Percentiles rank a stretch among this genome's conserved stretches.
Conservation (phyloP, 2,329 filamentous ascomycete species). For the Ceratocystis lukuohia region DNA sequence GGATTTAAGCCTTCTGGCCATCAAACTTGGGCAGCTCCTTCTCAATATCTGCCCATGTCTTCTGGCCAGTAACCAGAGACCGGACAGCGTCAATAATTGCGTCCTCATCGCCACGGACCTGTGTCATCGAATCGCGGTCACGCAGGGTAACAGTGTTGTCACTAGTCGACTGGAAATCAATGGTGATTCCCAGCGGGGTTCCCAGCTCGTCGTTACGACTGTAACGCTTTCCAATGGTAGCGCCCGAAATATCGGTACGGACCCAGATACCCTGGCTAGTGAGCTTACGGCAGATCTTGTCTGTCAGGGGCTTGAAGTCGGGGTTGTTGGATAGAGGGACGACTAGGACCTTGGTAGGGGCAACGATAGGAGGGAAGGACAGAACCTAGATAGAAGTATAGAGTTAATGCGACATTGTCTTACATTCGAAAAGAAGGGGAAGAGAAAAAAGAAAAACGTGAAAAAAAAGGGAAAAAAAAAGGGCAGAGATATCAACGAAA, state of each 20-base stretch:
- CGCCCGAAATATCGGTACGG: slow-evolving; percentile 67
- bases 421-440: not conserved
- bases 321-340: slow-evolving; percentile 65
- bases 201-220: slow-evolving; percentile 81
- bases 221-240: slow-evolving; percentile 80
- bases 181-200: slow-evolving; percentile 73
- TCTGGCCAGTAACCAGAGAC: slow-evolving; percentile 30
- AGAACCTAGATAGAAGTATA: slow-evolving; percentile 26
- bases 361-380: slow-evolving; percentile 42
- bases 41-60: slow-evolving; percentile 56
- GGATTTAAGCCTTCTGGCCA: slow-evolving; percentile 45
- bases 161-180: slow-evolving; percentile 81
- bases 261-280: slow-evolving; percentile 59
- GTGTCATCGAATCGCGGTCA: slow-evolving; percentile 71
- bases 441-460: not conserved
- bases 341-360: slow-evolving; percentile 76
- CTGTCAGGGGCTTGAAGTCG: slow-evolving; percentile 57
- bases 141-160: slow-evolving; percentile 69
- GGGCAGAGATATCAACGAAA: not conserved
- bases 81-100: slow-evolving; percentile 58
- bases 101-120: slow-evolving; percentile 64
- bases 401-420: slow-evolving; percentile 25
- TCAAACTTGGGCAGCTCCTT: slow-evolving; percentile 73
- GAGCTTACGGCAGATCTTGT: slow-evolving; percentile 54
- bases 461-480: not conserved